Evolutionary conservation across 73 alveolate species (phyloP).

Genomic region (Paramecium sexaurelia): DNA sequence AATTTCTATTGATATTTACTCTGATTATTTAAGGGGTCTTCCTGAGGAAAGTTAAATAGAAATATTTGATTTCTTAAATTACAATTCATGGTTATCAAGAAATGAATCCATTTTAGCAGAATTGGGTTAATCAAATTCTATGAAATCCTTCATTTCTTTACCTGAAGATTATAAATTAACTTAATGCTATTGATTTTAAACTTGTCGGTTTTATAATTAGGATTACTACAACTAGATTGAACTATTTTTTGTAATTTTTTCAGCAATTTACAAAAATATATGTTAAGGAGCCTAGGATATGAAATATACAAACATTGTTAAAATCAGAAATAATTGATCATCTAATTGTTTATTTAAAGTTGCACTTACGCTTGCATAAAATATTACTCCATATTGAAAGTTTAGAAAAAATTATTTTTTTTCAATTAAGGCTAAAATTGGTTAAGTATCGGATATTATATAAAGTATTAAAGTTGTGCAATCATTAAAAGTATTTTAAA

Average conservation of each 20-base stretch:
- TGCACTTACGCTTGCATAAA: background rate
- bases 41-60: background rate
- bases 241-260: background rate
- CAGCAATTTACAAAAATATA: background rate
- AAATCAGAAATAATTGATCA: background rate
- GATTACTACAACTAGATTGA: background rate
- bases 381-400: background rate
- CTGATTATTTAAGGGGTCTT: background rate
- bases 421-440: background rate
- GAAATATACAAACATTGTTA: background rate
- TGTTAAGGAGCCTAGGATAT: background rate
- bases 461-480: background rate
- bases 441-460: slow-evolving; percentile 7
- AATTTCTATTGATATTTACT: slow-evolving; percentile 14
- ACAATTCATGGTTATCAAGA: background rate
- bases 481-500: background rate
- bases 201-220: background rate
- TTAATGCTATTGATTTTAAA: background rate
- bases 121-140: background rate
- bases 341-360: background rate
- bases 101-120: slow-evolving; percentile 19
- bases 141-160: background rate
- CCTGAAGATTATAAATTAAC: background rate
- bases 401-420: background rate
- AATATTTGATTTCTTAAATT: background rate